Evolutionary conservation across 148 eudicot species (phyloP).

Genomic region (Camellia lanceoleosa): DNA sequence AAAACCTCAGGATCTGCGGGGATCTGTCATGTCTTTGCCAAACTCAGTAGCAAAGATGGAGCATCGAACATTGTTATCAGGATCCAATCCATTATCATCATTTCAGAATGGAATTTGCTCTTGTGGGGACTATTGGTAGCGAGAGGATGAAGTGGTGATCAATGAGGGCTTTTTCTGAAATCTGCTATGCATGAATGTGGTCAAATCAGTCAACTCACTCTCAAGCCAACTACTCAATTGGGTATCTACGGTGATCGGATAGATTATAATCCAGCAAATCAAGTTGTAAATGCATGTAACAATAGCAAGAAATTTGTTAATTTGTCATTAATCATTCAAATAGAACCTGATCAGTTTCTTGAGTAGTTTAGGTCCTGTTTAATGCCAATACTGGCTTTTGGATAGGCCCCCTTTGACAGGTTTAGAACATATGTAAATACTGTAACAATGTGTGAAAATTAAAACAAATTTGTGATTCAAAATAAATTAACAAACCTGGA

Average conservation of each 20-base stretch:
- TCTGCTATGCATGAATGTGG: neutral
- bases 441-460: too few relatives aligned
- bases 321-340: neutral
- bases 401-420: neutral
- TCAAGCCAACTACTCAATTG: neutral
- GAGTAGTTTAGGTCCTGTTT: neutral
- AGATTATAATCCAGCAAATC: neutral
- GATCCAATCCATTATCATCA: constrained; percentile 17
- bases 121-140: constrained; percentile 16
- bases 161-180: neutral
- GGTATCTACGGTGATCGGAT: neutral
- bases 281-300: neutral
- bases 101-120: constrained; percentile 5
- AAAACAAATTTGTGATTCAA: too few relatives aligned
- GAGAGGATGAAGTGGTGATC: neutral
- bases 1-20: constrained; percentile 16
- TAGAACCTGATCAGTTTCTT: neutral
- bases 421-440: neutral
- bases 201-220: neutral
- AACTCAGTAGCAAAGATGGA: constrained; percentile 9
- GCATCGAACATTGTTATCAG: constrained; percentile 7
- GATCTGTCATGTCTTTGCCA: constrained; percentile 19
- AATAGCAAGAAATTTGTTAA: neutral
- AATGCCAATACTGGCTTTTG: neutral
- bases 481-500: too few relatives aligned